phyloP scores from a whole-genome alignment of 768 basidiomycete genomes.

The Trametes villosa region DNA sequence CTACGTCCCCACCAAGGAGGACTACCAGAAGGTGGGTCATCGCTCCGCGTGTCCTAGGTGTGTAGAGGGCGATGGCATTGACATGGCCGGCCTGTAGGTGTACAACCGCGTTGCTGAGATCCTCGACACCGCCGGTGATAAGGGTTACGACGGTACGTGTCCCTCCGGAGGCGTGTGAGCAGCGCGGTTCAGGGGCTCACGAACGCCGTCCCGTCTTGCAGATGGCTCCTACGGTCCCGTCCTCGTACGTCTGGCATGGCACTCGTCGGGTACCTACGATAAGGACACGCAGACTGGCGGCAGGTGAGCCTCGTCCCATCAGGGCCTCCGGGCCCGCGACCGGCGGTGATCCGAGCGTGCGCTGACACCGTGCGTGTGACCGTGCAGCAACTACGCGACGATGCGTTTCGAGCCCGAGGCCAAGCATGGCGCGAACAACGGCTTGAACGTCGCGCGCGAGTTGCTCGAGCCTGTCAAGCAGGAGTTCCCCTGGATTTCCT shows the following conservation, averaged over 20 bases:
- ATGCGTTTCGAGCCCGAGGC: constrained; percentile 97
- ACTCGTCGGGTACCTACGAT: constrained; percentile 92
- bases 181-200: constrained; percentile 20
- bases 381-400: constrained; percentile 90
- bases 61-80: neutral
- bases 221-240: constrained; percentile 91
- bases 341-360: neutral
- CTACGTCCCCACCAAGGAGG: constrained; percentile 77
- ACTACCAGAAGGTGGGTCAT: constrained; percentile 80
- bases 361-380: constrained; percentile 5
- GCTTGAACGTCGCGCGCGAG: constrained; percentile 77
- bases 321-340: neutral
- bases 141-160: constrained; percentile 82
- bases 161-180: neutral
- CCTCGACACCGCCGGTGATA: constrained; percentile 66
- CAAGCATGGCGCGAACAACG: constrained; percentile 81
- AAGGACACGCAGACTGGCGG: constrained; percentile 77
- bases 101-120: constrained; percentile 87
- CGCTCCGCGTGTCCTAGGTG: neutral
- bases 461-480: constrained; percentile 87
- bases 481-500: constrained; percentile 91
- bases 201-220: constrained; percentile 33
- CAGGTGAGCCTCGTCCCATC: constrained; percentile 51
- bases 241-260: constrained; percentile 91
- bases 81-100: constrained; percentile 51